phyloP scores from a whole-genome alignment of 73 alveolate genomes.

The Tetrahymena borealis region DNA sequence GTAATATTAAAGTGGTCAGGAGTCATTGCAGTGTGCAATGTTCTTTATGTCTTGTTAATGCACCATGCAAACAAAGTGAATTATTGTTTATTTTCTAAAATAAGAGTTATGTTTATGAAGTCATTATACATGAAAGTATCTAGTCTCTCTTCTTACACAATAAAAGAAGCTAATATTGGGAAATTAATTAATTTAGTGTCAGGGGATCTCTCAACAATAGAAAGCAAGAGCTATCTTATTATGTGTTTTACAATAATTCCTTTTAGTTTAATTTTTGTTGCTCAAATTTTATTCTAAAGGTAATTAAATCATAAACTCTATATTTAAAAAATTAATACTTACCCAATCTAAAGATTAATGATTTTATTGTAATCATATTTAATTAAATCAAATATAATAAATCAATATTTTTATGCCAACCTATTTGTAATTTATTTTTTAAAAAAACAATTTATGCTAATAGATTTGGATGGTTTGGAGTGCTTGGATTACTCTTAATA shows the following conservation, averaged over 20 bases:
- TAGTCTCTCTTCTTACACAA: not conserved
- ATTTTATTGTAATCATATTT: no score
- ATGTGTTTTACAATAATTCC: not conserved
- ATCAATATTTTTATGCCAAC: not conserved
- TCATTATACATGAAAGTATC: not conserved
- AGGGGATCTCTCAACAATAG: conserved; percentile 1
- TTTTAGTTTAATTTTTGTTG: not conserved
- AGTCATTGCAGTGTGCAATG: not conserved
- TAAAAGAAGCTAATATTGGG: conserved; percentile 17
- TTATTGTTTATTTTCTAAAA: not conserved
- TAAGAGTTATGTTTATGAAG: not conserved
- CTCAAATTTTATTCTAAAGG: not conserved
- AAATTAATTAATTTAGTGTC: conserved; percentile 8
- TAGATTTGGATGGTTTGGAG: not conserved
- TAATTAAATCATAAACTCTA: not conserved
- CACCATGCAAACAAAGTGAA: not conserved
- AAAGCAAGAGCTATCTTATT: not conserved
- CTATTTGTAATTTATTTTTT: not conserved
- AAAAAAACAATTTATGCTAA: not conserved
- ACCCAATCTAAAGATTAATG: no score
- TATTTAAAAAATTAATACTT: no score
- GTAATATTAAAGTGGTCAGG: not conserved
- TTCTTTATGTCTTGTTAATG: not conserved
- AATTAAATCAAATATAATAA: no score
- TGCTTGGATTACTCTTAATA: not conserved